Base-by-base conservation (phyloP, 495 filamentous ascomycete genomes). In the Penicillium paradoxum region DNA sequence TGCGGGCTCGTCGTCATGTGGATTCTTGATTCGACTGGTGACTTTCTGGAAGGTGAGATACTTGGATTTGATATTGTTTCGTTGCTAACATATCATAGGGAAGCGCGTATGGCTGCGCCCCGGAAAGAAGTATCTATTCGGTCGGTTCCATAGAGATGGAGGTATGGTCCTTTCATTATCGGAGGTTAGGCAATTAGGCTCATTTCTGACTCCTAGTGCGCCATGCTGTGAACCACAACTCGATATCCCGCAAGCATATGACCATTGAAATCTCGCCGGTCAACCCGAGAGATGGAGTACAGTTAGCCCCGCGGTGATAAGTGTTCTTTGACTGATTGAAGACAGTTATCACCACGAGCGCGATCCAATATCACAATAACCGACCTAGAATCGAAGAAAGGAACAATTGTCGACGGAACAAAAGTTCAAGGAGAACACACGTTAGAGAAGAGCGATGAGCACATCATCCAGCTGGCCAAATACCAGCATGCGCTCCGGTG, bases 171-270 rank as follows among this genome's bases (percentile, higher is more conserved):
- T 13, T 46, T 25, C 24, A 27, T 37, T 36, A 58, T 70, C 34
- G 46, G 64, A 8, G 24, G 41, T 42, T 18, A 40, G 22, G 42
- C 24, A 45, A 40, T 46, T 38, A 0, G 5, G 29, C 73, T 42
- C n/a, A 49, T 29, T 15, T 7, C 13, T 19, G 18, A 7, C 17
- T 18, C 15, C 10, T 57, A 84, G 83, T 69, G 60, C 71, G 79
- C 60, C 62, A 84, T 83, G 66, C 66, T 47, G 78, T 89, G 69
- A 45, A 77, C 6, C 74, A 90, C 51, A 85, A 87, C 54, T 83
- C 83, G 6, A 84, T 98, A 44, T 98, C 93, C n/a, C 80, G 92
- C 27, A 86, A 92, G 55, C 93, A 98, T 67, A 73, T 97, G 59
- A 83, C 84, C 25, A 83, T 98, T 48, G 75, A 83, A 24, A 83